Evolutionary conservation across 805 yeast species (phyloP).

Genomic region (Nakazawaea sp.): DNA sequence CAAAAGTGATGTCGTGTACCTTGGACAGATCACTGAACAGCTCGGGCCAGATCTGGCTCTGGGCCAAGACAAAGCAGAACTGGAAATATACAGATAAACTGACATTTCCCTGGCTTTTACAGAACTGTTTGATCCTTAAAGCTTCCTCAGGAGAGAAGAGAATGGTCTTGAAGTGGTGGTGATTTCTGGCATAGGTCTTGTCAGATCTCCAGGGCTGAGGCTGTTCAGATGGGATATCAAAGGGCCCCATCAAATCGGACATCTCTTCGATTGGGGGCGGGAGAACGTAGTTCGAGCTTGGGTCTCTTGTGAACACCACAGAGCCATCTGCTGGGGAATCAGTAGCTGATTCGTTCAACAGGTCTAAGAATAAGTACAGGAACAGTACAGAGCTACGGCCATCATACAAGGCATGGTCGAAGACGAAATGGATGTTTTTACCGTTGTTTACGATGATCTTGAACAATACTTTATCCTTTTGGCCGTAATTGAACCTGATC

Average conservation of each 20-base stretch:
- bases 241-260: conserved; percentile 3
- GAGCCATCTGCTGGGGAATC: not conserved
- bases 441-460: conserved; percentile 7
- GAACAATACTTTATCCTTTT: not conserved
- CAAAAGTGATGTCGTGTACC: not conserved
- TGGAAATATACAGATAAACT: conserved; percentile 6
- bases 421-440: not conserved
- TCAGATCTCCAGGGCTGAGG: conserved; percentile 3
- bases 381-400: conserved; percentile 4
- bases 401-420: conserved; percentile 9
- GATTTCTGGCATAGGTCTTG: not conserved
- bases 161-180: conserved; percentile 2
- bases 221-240: not conserved
- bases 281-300: not conserved
- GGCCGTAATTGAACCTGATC: conserved; percentile 2
- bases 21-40: not conserved
- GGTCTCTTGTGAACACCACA: not conserved
- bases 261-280: conserved; percentile 10
- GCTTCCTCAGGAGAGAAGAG: conserved; percentile 1
- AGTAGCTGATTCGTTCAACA: not conserved
- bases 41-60: not conserved
- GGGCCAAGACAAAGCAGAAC: conserved; percentile 4
- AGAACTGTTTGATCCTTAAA: not conserved
- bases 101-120: conserved; percentile 3
- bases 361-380: conserved; percentile 1